Base-by-base conservation (phyloP, 768 basidiomycete species). In the Royoungia palumana region DNA sequence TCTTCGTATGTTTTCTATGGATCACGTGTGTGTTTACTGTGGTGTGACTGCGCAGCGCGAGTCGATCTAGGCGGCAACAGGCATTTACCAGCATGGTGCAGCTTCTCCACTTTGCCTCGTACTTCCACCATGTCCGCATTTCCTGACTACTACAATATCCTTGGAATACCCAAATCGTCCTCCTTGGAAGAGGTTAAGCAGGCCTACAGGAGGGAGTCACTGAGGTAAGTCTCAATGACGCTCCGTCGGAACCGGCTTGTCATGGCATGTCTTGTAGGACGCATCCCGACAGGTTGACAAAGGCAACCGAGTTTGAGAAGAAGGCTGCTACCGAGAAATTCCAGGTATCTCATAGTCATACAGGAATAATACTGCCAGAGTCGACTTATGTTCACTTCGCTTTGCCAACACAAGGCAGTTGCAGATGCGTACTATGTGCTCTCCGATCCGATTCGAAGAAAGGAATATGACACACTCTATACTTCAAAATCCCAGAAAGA, bases 371-470 rank as follows among this genome's bases (percentile, higher is more conserved):
- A 2, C 62, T 87, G 14, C 19, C 36, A 20, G 44, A 28, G 22
- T 34, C 20, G 2, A 24, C 50, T 41, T 30, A 42, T 35, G 12
- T 24, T 28, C 9, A 25, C 25, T 13, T 32, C 44, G 28, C 27
- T 39, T 30, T 17, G 41, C 40, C 22, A n/a, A 12, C 24, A 8
- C 12, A 22, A 61, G 87, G 82, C 87, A 8, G 84, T 96, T 54
- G 92, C 94, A 45, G 94, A 96, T 67, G 93, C 93, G 16, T 95
- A 95, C 70, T 96, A 90, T 64, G 88, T 94, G 22, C 80, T 97
- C 32, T 92, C 89, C 3, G 91, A 96, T 67, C 68, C 83, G 5
- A 74, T 76, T 36, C 76, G 87, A 49, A 79, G 85, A 49, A 74
- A 67, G 59, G 87, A 91, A 67, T 91, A 91, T 55, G 89, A 91